A percentile compares a stretch with the other conserved stretches of the same genome.
Conservation (phyloP, 2,329 filamentous ascomycete genomes). For the Basipetospora chlamydospora region DNA sequence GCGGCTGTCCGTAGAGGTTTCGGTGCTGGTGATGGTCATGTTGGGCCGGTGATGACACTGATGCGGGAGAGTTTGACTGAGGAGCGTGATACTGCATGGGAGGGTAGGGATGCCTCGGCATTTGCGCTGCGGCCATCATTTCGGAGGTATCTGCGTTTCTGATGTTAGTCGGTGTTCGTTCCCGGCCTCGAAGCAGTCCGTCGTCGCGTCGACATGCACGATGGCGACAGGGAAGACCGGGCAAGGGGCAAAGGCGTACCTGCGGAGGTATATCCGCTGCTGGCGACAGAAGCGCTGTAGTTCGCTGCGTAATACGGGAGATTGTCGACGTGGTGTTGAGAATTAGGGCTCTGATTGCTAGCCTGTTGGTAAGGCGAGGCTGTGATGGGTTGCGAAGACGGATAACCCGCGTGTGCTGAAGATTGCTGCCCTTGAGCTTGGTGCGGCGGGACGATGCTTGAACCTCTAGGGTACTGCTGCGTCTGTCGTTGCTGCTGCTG, state of each 20-base stretch:
- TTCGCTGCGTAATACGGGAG: constrained; percentile 64
- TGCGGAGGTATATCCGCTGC: constrained; percentile 74
- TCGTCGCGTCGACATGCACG: no score
- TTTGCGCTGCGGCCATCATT: constrained; percentile 51
- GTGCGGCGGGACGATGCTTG: constrained; percentile 60
- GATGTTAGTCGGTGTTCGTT: neutral
- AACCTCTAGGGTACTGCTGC: constrained; percentile 56
- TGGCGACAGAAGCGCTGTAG: constrained; percentile 68
- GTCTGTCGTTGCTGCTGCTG: constrained; percentile 26
- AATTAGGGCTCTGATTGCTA: constrained; percentile 44
- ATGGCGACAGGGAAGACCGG: constrained; percentile 8
- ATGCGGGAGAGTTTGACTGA: constrained; percentile 87
- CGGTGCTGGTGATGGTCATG: constrained; percentile 92
- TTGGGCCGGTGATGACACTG: constrained; percentile 74
- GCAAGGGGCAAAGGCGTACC: constrained; percentile 44
- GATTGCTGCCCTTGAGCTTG: constrained; percentile 38
- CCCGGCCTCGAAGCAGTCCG: neutral
- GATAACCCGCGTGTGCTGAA: constrained; percentile 53
- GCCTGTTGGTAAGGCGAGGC: constrained; percentile 49
- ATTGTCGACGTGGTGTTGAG: constrained; percentile 48
- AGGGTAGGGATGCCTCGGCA: constrained; percentile 70
- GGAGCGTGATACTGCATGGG: constrained; percentile 86
- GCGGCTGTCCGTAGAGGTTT: constrained; percentile 68
- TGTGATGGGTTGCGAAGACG: constrained; percentile 48
- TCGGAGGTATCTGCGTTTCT: constrained; percentile 40